phyloP scores from a whole-genome alignment of 768 basidiomycete genomes.

The Pleurotus giganteus region DNA sequence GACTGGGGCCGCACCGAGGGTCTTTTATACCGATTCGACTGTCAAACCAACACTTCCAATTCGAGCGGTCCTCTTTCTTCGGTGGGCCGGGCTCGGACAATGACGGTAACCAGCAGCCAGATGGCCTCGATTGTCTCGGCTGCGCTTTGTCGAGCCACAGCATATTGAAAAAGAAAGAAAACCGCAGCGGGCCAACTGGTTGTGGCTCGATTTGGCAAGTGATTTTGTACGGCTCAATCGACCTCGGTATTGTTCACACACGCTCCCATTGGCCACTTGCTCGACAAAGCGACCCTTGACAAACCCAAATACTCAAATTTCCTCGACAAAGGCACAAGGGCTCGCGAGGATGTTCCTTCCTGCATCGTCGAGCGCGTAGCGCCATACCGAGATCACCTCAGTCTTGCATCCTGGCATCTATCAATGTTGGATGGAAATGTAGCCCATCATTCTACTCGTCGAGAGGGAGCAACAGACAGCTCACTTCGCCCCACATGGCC shows the following conservation, averaged over 20 bases:
- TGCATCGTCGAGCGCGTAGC: neutral
- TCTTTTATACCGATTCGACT: slow-evolving; percentile 5
- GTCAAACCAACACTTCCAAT: slow-evolving; percentile 7
- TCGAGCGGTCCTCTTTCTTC: neutral
- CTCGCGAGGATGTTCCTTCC: neutral
- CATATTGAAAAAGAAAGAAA: neutral
- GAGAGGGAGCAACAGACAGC: neutral
- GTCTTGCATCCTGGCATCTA: neutral
- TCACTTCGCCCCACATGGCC: neutral
- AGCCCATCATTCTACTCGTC: neutral
- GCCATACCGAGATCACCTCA: neutral
- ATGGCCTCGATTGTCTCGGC: slow-evolving; percentile 3
- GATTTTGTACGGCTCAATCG: neutral
- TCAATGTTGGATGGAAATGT: neutral
- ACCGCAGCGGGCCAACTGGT: neutral
- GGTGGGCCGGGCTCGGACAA: slow-evolving; percentile 1
- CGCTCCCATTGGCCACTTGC: neutral
- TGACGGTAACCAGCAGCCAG: neutral
- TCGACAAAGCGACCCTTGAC: neutral
- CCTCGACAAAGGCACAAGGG: neutral
- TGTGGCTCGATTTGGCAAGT: neutral
- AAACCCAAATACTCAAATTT: neutral
- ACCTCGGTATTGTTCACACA: slow-evolving; percentile 1
- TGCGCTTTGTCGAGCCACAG: slow-evolving; percentile 1
- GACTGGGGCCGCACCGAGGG: neutral